Base-by-base conservation (phyloP, 1,139 yeast genomes). In the Pichia sp. region DNA sequence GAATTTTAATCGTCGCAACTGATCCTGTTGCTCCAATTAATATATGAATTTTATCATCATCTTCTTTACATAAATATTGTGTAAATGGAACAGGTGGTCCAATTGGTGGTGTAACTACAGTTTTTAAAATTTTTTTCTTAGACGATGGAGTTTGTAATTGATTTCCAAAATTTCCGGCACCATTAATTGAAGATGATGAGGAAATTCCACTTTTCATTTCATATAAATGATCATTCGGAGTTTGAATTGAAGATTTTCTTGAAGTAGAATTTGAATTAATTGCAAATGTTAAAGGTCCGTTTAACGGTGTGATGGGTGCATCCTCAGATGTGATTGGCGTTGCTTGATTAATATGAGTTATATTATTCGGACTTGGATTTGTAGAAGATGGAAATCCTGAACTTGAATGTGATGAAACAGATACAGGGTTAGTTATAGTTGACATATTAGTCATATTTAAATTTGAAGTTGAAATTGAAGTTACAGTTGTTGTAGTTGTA, bases 21-120 rank as follows among this genome's bases (percentile, higher is more conserved):
- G 96, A 85, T 1, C 98, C 99, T 1, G 97, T 87, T 31, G 95
- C 95, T 22, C 95, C 97, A 37, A 92, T 70, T 46, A 92, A 69
- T 35, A 92, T 82, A 63, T 92, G 97, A 47, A 87, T 73, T 59
- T 89, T 89, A 34, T 81, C 81, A 60, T 84, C 94, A 59, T 84
- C 92, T 56, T 81, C 80, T 55, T 78, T 80, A 42, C 77, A 73
- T 46, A 84, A 69, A 58, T 78, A 83, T 54, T 82, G 81, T 39
- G 82, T 82, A 58, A 84, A 84, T 22, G 90, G 90, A 2, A 82
- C 82, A 30, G 82, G 79, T 1, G 87, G 85, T 0, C 82, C 86
- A 4, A 70, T 74, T 2, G 84, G 85, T 3, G 82, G 58, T 3
- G 68, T 58, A 38, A 72, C 67, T 3, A 69, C 58, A 2, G 73